phyloP scores from a whole-genome alignment of 1,139 yeast genomes.

The Hansenula sp. region DNA sequence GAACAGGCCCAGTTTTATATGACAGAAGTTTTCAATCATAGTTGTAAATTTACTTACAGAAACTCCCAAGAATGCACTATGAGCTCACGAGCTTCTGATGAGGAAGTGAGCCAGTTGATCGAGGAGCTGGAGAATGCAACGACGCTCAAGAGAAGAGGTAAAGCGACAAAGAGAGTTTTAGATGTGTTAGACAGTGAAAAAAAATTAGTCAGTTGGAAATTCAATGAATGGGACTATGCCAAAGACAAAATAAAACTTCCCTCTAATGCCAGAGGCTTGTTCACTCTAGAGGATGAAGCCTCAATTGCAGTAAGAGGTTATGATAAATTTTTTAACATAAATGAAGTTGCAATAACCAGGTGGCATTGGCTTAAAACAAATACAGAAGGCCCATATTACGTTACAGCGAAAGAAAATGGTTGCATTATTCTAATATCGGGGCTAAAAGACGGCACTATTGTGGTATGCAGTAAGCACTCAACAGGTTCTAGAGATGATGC shows the following conservation, averaged over 20 bases:
- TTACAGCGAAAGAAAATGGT: constrained; percentile 89
- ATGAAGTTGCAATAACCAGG: constrained; percentile 54
- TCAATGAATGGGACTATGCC: constrained; percentile 85
- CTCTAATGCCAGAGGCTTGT: constrained; percentile 78
- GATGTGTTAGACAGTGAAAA: constrained; percentile 26
- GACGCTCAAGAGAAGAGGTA: constrained; percentile 28
- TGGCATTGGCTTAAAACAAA: constrained; percentile 39
- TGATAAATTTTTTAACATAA: constrained; percentile 86
- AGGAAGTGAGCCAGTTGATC: constrained; percentile 21
- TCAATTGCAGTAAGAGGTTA: constrained; percentile 79
- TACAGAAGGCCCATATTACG: constrained; percentile 73
- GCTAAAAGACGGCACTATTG: constrained; percentile 61
- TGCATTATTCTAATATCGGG: constrained; percentile 87
- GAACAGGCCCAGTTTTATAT: too few species aligned
- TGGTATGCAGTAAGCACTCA: constrained; percentile 87
- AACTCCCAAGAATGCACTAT: too few species aligned
- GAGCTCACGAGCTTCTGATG: too few species aligned
- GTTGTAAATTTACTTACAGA: too few species aligned
- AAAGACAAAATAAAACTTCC: constrained; percentile 54
- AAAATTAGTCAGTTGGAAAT: constrained; percentile 60
- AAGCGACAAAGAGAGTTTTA: constrained; percentile 30
- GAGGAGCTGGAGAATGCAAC: constrained; percentile 25
- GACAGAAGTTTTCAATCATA: too few species aligned
- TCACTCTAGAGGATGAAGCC: constrained; percentile 44
- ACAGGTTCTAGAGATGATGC: constrained; percentile 63